Evolutionary conservation across 176 grass and related monocot species (phyloP).

Genomic region (Triticum timopheevii): DNA sequence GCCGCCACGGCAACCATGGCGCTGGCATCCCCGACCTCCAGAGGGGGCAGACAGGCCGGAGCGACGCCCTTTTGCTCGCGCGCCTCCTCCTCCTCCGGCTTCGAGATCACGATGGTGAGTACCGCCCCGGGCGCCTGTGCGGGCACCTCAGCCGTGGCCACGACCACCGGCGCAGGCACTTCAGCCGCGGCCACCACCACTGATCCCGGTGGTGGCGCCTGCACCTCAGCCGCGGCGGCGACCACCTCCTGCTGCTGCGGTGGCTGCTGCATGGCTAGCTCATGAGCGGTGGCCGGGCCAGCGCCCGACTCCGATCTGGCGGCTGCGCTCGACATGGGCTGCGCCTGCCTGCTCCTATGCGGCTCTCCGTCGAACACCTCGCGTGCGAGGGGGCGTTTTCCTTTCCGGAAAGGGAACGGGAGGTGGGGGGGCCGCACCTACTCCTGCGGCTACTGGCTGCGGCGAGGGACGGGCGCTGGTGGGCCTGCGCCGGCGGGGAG

Average conservation of each 20-base stretch:
- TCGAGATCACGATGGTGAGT: slow-evolving; percentile 73
- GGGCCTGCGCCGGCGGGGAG: slow-evolving; percentile 26
- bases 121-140: background rate
- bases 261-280: background rate
- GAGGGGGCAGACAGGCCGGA: background rate
- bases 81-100: slow-evolving; percentile 51
- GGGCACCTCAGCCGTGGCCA: slow-evolving; percentile 13
- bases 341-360: background rate
- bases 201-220: background rate
- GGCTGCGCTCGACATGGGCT: slow-evolving; percentile 40
- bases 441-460: slow-evolving; percentile 39
- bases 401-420: background rate
- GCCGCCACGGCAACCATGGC: slow-evolving; percentile 24
- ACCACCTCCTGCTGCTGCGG: slow-evolving; percentile 26
- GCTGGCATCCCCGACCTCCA: background rate
- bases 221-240: background rate
- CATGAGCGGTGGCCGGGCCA: background rate
- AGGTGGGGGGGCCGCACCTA: slow-evolving; percentile 11
- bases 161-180: background rate
- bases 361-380: slow-evolving; percentile 22
- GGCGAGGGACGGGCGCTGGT: slow-evolving; percentile 21
- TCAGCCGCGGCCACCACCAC: slow-evolving; percentile 10
- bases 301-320: slow-evolving; percentile 17
- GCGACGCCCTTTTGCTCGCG: slow-evolving; percentile 33
- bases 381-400: background rate